These are phyloP conservation scores for Penicillium tannophilum DNA, from an alignment of 495 filamentous ascomycete genomes.

Conservation along the genomic window DNA sequence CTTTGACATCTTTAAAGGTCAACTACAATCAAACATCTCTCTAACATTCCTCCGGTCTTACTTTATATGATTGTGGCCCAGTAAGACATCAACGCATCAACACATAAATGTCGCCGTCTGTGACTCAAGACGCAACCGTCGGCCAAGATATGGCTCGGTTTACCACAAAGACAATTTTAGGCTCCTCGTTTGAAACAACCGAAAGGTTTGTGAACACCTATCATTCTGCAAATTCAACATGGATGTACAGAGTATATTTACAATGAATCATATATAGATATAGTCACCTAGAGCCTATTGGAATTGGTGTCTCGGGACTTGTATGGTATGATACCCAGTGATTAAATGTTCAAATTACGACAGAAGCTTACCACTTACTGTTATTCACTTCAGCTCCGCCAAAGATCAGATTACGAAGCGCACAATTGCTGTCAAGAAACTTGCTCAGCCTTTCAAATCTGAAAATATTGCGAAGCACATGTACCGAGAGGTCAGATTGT, in stretches of 20 bases:
- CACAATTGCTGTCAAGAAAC: conserved; percentile 97
- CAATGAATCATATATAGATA: conserved; percentile 58
- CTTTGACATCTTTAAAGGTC: not conserved
- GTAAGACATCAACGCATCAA: not conserved
- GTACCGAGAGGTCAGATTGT: conserved; percentile 91
- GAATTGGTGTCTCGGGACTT: conserved; percentile 96
- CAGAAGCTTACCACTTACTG: conserved; percentile 10
- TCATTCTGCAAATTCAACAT: not conserved
- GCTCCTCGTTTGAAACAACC: conserved; percentile 97
- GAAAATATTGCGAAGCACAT: conserved; percentile 93
- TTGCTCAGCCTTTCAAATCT: conserved; percentile 98
- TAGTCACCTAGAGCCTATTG: conserved; percentile 91
- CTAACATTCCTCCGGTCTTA: not conserved
- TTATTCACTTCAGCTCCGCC: conserved; percentile 65
- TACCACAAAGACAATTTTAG: conserved; percentile 94
- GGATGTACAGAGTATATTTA: not conserved
- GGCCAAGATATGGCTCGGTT: conserved; percentile 81
- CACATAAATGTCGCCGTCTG: conserved; percentile 12
- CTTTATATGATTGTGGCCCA: not conserved
- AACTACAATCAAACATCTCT: not conserved
- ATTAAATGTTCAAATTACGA: not conserved
- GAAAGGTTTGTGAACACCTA: conserved; percentile 66
- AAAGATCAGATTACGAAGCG: conserved; percentile 90
- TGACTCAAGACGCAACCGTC: conserved; percentile 4
- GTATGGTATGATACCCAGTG: conserved; percentile 74